Base-by-base conservation (phyloP, 2,329 filamentous ascomycete species). In the Colletotrichum sp. region DNA sequence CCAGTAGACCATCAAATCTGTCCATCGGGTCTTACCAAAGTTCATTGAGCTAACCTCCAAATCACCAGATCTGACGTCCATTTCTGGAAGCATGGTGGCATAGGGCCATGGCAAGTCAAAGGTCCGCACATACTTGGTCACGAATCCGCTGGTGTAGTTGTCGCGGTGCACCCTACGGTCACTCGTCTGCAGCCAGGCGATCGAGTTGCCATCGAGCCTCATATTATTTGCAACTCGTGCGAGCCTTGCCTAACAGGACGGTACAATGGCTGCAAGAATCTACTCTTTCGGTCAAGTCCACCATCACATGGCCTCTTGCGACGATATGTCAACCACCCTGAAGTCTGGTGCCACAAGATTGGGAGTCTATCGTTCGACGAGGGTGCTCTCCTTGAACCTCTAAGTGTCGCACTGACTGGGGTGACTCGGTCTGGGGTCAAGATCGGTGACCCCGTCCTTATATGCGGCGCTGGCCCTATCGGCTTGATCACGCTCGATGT, bases 11-110 rank as follows among this genome's bases (percentile, higher is more conserved):
- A 5, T 48, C n/a, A 12, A 0, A 21, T 21, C n/a, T 48, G n/a
- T 21, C 10, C 3, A 48, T 48, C n/a, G 1, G 43, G 2, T 21
- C 43, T 48, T 13, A 48, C 4, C 43, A 48, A 21, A 48, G 10
- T 48, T 48, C 43, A 48, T 21, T 48, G 9, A 48, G 43, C 4
- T 48, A 13, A 48, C n/a, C 43, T 21, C 10, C 0, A 21, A 80
- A 85, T 21, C 9, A 63, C 48, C 12, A 96, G 95, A 74, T 98
- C 95, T 76, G 96, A 98, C 85, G 93, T 99, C 72, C 96, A 99
- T 87, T 99, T 99, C 89, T 99, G 96, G 96, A 95, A 98, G 83
- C 94, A 94, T 65, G 96, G 96, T 79, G 95, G 94, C 87, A 99
- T 99, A 82, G 96, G 96, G 26, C 96, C 96, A 79, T 98, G 98